Base-by-base conservation (phyloP, 768 basidiomycete genomes). In the Suillus bovinus region DNA sequence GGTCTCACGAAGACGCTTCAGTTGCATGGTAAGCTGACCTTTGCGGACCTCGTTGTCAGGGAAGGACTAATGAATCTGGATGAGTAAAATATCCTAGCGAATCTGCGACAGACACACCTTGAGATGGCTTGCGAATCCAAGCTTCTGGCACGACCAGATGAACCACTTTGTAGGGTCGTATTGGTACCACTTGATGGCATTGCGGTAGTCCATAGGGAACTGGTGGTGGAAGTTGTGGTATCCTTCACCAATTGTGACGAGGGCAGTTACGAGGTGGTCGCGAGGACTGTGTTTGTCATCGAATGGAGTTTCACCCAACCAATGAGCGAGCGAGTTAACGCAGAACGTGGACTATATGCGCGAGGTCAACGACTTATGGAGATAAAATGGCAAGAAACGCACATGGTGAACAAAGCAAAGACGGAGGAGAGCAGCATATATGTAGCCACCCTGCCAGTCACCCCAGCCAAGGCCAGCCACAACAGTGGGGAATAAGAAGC, bases 191-290 rank as follows among this genome's bases (percentile, higher is more conserved):
- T 82, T 93, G 82, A 96, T 94, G 61, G 95, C 95, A 71, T 96
- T 96, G 29, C 95, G 86, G 80, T 95, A 98, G 76, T 98, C 95
- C 91, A 94, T 94, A 8, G 95, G 95, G 85, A 96, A 96, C 62
- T 86, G 86, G 71, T 98, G 95, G 79, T 98, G 95, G 86, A 96
- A 96, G 77, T 98, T 98, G 82, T 98, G 95, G 80, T 98, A 98
- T 17, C 95, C 95, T 76, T 98, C 95, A 59, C 95, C 95, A 70
- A 96, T 88, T 41, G 95, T 97, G 64, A 87, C 89, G 34, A 97
- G 79, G 3, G 95, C 95, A 34, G 94, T 96, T 72, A 96, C 72
- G 63, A 94, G 73, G 76, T 96, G 94, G 76, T 96, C 94, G 58
- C 89, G 84, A 20, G 95, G 94, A 10, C 93, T 91, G 76, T 95